phyloP scores from a whole-genome alignment of 208 protist genomes.

The Naegleria gruberi region DNA sequence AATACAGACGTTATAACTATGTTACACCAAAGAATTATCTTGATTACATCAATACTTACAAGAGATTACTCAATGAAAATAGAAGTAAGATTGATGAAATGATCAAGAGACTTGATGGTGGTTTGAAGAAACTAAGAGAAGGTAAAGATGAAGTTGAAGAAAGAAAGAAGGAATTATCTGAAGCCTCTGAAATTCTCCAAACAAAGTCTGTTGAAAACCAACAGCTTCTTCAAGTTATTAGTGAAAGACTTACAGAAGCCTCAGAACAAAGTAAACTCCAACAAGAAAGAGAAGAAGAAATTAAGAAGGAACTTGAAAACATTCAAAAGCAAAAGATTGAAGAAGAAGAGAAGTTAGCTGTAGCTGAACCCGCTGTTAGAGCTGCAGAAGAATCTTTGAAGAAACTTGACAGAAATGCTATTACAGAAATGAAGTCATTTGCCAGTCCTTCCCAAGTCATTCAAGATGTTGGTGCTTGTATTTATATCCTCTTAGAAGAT shows the following conservation, averaged over 20 bases:
- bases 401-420: conserved; percentile 85
- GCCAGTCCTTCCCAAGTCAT: conserved; percentile 85
- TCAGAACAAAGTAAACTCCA: conserved; percentile 74
- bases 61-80: conserved; percentile 77
- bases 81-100: conserved; percentile 83
- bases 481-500: conserved; percentile 52
- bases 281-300: conserved; percentile 73
- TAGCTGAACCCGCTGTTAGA: conserved; percentile 86
- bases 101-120: conserved; percentile 85
- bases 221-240: conserved; percentile 78
- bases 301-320: conserved; percentile 73
- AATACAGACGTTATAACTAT: conserved; percentile 91
- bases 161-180: conserved; percentile 81
- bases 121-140: conserved; percentile 87
- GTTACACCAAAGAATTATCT: conserved; percentile 98
- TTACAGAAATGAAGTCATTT: conserved; percentile 92
- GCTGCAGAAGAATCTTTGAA: conserved; percentile 89
- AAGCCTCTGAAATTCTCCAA: conserved; percentile 82
- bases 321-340: conserved; percentile 81
- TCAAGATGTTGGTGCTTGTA: conserved; percentile 81
- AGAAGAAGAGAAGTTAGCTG: conserved; percentile 82
- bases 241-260: conserved; percentile 70
- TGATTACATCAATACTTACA: conserved; percentile 92
- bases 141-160: conserved; percentile 89
- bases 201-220: conserved; percentile 86